Conservation (phyloP, 129 eudicot species). For the Sambucus nigra region DNA sequence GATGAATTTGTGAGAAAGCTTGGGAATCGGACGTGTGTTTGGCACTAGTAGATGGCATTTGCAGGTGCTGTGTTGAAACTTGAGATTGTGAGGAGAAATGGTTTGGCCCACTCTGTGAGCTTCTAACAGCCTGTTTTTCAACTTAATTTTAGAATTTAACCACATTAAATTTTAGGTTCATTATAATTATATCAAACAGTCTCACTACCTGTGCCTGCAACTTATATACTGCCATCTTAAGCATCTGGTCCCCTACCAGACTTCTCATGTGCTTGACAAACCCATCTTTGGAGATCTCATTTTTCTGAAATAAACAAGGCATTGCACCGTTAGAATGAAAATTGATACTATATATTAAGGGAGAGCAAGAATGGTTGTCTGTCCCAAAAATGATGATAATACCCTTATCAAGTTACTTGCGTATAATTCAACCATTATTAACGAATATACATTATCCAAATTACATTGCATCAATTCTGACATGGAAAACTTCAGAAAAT, state of each 20-base stretch:
- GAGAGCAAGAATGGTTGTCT: too few relatives aligned
- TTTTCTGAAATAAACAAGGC: constrained; percentile 32
- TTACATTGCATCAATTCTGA: too few relatives aligned
- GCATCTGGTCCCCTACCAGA: constrained; percentile 91
- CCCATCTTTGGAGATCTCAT: constrained; percentile 57
- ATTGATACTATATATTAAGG: too few relatives aligned
- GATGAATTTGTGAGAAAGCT: constrained; percentile 13
- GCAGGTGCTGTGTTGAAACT: constrained; percentile 31
- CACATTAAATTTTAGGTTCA: not conserved
- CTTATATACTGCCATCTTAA: constrained; percentile 65
- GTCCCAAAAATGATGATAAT: too few relatives aligned
- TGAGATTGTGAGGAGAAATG: constrained; percentile 29
- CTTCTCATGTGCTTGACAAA: constrained; percentile 66
- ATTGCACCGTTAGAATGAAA: too few relatives aligned
- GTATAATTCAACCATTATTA: too few relatives aligned
- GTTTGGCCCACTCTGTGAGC: constrained; percentile 24
- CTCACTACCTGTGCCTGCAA: constrained; percentile 56
- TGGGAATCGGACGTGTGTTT: constrained; percentile 13
- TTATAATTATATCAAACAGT: not conserved
- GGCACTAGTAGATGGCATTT: constrained; percentile 27
- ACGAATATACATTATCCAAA: too few relatives aligned
- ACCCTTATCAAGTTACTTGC: too few relatives aligned
- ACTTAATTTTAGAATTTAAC: constrained; percentile 2
- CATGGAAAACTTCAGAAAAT: too few relatives aligned
- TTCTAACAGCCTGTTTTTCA: constrained; percentile 26